A percentile compares a stretch with the other conserved stretches of the same genome.
phyloP scores from a whole-genome alignment of 176 grass and related monocot species.

The Ensete ventricosum region DNA sequence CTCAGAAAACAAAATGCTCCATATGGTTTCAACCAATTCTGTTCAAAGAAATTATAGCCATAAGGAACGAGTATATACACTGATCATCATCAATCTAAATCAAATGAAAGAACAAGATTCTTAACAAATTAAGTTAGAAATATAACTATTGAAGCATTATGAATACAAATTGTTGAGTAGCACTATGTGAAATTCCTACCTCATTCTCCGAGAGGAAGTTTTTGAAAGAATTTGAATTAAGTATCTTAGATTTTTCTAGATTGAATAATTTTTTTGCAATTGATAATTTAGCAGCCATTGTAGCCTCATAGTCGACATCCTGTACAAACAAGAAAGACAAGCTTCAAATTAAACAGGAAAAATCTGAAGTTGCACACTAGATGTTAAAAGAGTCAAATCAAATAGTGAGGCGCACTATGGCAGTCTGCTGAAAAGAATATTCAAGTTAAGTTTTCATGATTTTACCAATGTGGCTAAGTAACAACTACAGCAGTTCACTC shows the following conservation, averaged over 20 bases:
- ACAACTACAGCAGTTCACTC: too few relatives aligned
- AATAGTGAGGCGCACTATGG: background rate
- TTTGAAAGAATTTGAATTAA: conserved; percentile 73
- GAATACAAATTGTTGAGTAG: background rate
- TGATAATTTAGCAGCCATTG: conserved; percentile 63
- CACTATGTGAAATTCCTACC: conserved; percentile 40
- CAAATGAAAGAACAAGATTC: background rate
- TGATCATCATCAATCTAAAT: background rate
- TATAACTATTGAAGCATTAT: conserved; percentile 8
- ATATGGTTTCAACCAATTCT: conserved; percentile 99
- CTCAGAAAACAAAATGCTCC: conserved; percentile 93
- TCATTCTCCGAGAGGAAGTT: conserved; percentile 90
- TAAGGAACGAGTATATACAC: background rate
- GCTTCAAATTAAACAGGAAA: conserved; percentile 8
- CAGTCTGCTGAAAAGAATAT: background rate
- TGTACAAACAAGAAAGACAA: conserved; percentile 21
- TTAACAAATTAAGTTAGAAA: background rate
- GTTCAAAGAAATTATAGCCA: conserved; percentile 20
- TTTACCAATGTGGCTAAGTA: background rate
- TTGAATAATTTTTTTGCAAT: conserved; percentile 90
- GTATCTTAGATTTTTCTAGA: conserved; percentile 73
- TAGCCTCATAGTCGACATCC: conserved; percentile 89
- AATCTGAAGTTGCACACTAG: conserved; percentile 11
- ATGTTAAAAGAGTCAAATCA: conserved; percentile 4
- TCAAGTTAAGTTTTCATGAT: background rate